phyloP scores from a whole-genome alignment of 768 basidiomycete genomes.

The Russula olivacea region DNA sequence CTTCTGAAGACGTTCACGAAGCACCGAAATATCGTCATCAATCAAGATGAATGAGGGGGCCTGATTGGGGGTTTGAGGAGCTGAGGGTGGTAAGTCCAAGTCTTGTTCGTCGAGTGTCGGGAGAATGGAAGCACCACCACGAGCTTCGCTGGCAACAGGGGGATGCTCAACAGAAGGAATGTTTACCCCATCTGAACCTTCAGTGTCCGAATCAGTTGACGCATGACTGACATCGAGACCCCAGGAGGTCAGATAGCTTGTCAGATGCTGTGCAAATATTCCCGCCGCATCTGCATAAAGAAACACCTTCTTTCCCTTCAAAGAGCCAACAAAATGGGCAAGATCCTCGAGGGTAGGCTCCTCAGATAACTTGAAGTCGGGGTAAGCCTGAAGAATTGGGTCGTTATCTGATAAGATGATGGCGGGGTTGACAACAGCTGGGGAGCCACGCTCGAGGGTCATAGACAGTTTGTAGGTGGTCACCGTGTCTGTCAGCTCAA shows the following conservation, averaged over 20 bases:
- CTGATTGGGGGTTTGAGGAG: constrained; percentile 25
- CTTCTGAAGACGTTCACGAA: constrained; percentile 68
- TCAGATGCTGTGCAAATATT: constrained; percentile 87
- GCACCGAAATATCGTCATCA: constrained; percentile 82
- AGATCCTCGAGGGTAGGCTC: constrained; percentile 84
- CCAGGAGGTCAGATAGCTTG: constrained; percentile 91
- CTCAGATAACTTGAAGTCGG: constrained; percentile 45
- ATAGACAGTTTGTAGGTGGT: constrained; percentile 59
- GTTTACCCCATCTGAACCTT: constrained; percentile 30
- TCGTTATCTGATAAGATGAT: constrained; percentile 41
- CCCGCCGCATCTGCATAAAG: constrained; percentile 84
- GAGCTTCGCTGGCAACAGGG: constrained; percentile 6
- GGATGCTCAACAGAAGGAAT: constrained; percentile 5
- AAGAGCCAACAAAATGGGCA: constrained; percentile 66
- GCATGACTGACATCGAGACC: constrained; percentile 89
- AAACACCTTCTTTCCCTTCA: constrained; percentile 77
- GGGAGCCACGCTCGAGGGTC: constrained; percentile 53
- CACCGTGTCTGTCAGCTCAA: constrained; percentile 40
- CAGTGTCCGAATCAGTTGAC: constrained; percentile 51
- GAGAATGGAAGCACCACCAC: constrained; percentile 15
- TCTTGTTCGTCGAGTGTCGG: constrained; percentile 24
- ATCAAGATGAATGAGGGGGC: constrained; percentile 73
- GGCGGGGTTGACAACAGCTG: constrained; percentile 39
- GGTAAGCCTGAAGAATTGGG: constrained; percentile 42
- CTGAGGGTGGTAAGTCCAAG: constrained; percentile 10